phyloP scores from a whole-genome alignment of 345 rosid genomes.

The Erysimum cheiranthoides region DNA sequence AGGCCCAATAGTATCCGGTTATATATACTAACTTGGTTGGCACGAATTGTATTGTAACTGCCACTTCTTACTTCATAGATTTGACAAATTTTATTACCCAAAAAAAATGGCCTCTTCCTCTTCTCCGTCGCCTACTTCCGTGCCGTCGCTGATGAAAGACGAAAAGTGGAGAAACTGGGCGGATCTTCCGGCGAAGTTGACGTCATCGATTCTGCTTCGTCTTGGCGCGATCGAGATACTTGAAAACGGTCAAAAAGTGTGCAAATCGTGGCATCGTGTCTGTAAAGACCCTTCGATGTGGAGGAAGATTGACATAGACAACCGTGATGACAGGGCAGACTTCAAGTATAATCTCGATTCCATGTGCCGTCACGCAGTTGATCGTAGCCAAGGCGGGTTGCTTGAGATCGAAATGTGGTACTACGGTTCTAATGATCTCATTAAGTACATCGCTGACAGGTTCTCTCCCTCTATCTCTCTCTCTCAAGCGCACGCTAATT shows the following conservation, averaged over 20 bases:
- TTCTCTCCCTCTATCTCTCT: not conserved
- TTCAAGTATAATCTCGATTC: not conserved
- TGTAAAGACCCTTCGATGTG: slow-evolving; percentile 62
- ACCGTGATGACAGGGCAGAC: not conserved
- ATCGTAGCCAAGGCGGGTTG: slow-evolving; percentile 58
- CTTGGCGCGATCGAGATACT: slow-evolving; percentile 52
- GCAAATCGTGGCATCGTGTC: slow-evolving; percentile 58
- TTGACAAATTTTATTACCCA: too few relatives aligned
- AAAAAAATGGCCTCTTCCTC: not conserved
- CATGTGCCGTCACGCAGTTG: slow-evolving; percentile 57
- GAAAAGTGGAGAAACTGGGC: slow-evolving; percentile 48
- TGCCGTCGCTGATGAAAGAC: slow-evolving; percentile 3
- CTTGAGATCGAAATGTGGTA: slow-evolving; percentile 46
- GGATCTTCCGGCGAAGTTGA: slow-evolving; percentile 59
- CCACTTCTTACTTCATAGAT: not conserved
- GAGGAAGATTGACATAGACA: slow-evolving; percentile 50
- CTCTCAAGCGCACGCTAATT: not conserved
- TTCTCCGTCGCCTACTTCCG: not conserved
- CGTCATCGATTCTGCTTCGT: slow-evolving; percentile 48
- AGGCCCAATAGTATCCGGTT: not conserved
- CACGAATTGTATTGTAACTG: not conserved
- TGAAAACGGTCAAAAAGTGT: slow-evolving; percentile 54
- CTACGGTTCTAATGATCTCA: slow-evolving; percentile 53
- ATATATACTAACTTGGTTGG: not conserved
- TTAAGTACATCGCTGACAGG: slow-evolving; percentile 54